These are phyloP conservation scores for Sphagnum tenellum DNA, from an alignment of 225 moss, liverwort and hornwort genomes.

Conservation along the genomic window DNA sequence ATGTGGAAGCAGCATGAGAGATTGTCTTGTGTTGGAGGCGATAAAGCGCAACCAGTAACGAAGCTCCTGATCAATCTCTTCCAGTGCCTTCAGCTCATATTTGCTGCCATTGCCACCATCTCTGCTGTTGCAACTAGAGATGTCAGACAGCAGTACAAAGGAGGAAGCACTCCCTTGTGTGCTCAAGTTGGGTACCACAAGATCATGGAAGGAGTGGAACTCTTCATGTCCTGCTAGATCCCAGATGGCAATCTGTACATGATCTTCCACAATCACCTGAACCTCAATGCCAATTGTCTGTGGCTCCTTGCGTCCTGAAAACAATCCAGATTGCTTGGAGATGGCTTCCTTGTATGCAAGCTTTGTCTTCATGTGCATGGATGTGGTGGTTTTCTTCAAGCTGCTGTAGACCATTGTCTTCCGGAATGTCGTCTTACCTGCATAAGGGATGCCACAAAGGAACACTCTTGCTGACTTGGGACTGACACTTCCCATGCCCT, in stretches of 20 bases:
- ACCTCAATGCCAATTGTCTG: conserved; percentile 51
- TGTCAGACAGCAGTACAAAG: conserved; percentile 45
- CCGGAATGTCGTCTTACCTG: conserved; percentile 56
- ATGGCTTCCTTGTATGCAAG: conserved; percentile 33
- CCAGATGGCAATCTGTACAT: conserved; percentile 59
- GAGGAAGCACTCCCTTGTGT: conserved; percentile 50
- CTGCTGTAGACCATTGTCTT: conserved; percentile 62
- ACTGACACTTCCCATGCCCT: conserved; percentile 49
- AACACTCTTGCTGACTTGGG: conserved; percentile 48
- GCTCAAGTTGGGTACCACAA: conserved; percentile 49
- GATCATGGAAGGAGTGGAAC: conserved; percentile 51
- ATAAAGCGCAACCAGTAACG: conserved; percentile 69
- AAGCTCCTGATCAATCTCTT: conserved; percentile 39
- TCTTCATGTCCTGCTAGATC: conserved; percentile 62
- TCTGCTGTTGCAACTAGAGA: conserved; percentile 22
- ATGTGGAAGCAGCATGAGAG: conserved; percentile 36
- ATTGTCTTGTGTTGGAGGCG: conserved; percentile 53
- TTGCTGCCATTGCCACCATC: conserved; percentile 17
- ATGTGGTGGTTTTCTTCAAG: conserved; percentile 34
- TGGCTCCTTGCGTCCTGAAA: conserved; percentile 31
- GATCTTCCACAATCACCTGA: conserved; percentile 47
- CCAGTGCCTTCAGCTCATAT: conserved; percentile 24
- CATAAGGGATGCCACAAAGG: conserved; percentile 53
- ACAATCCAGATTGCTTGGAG: conserved; percentile 21
- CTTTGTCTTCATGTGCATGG: conserved; percentile 34